These are phyloP conservation scores for Botrytis tulipae DNA, from an alignment of 2,329 filamentous ascomycete genomes.

Conservation along the genomic window DNA sequence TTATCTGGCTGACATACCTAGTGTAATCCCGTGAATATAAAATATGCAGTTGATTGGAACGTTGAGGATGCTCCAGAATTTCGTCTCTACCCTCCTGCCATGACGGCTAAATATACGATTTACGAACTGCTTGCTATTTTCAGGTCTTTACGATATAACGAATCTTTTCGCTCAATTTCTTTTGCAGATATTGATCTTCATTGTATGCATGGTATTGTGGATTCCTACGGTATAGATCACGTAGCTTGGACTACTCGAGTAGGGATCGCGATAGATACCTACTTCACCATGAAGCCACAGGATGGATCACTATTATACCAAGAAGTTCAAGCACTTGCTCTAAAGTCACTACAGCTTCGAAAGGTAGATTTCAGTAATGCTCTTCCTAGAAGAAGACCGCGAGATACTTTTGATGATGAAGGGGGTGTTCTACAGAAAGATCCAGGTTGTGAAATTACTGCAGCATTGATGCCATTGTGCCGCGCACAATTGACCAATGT, in stretches of 20 bases:
- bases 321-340: conserved; percentile 64
- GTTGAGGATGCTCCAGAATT: conserved; percentile 68
- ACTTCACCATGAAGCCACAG: conserved; percentile 38
- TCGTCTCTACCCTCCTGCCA: conserved; percentile 57
- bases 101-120: conserved; percentile 53
- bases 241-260: conserved; percentile 60
- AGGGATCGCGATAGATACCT: conserved; percentile 33
- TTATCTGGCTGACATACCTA: conserved; percentile 18
- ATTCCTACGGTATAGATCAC: conserved; percentile 59
- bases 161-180: conserved; percentile 65
- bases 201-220: conserved; percentile 58
- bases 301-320: conserved; percentile 59
- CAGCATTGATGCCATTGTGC: conserved; percentile 67
- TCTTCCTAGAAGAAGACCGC: conserved; percentile 52
- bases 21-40: conserved; percentile 61
- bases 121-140: conserved; percentile 69
- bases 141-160: conserved; percentile 68
- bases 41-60: conserved; percentile 58
- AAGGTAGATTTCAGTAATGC: conserved; percentile 65
- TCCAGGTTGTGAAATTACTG: conserved; percentile 66
- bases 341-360: conserved; percentile 62
- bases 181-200: conserved; percentile 66
- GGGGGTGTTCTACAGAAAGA: conserved; percentile 53
- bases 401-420: conserved; percentile 44
- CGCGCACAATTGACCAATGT: conserved; percentile 66